These are phyloP conservation scores for Haplosporangium gracile DNA, from an alignment of 192 early-diverging fungal species.

Conservation along the genomic window DNA sequence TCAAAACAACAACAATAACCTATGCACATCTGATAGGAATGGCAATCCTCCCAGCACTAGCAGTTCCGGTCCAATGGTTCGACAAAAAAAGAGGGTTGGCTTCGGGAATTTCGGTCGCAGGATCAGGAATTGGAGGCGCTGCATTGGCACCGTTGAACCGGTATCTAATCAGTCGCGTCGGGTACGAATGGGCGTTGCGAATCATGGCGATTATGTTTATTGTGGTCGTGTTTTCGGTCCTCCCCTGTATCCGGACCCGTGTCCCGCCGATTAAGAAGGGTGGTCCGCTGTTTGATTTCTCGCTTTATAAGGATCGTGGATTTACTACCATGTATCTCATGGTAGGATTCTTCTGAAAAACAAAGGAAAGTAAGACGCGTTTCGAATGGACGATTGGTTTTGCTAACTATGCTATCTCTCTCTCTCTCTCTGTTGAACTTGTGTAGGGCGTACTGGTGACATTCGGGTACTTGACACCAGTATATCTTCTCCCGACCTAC, in stretches of 20 bases:
- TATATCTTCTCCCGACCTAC: slow-evolving; percentile 50
- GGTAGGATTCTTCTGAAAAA: slow-evolving; percentile 24
- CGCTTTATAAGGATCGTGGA: slow-evolving; percentile 53
- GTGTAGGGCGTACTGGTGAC: slow-evolving; percentile 25
- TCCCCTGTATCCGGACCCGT: slow-evolving; percentile 27
- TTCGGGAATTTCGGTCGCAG: slow-evolving; percentile 73
- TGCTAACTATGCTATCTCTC: background rate
- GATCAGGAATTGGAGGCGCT: slow-evolving; percentile 77
- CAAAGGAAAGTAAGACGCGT: background rate
- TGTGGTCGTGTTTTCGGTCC: slow-evolving; percentile 35
- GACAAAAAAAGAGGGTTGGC: slow-evolving; percentile 70
- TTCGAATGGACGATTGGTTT: background rate
- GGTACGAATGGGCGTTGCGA: slow-evolving; percentile 56
- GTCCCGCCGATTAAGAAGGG: slow-evolving; percentile 1
- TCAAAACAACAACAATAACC: background rate
- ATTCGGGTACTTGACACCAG: slow-evolving; percentile 49
- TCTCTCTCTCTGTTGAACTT: background rate
- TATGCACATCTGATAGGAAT: slow-evolving; percentile 27
- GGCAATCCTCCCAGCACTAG: slow-evolving; percentile 68
- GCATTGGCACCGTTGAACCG: slow-evolving; percentile 66
- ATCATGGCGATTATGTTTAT: slow-evolving; percentile 55
- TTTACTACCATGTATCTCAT: slow-evolving; percentile 57
- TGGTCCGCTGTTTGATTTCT: slow-evolving; percentile 45
- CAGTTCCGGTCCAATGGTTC: slow-evolving; percentile 76
- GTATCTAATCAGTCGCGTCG: slow-evolving; percentile 46